phyloP scores from a whole-genome alignment of 148 eudicot genomes.

The Silene latifolia region DNA sequence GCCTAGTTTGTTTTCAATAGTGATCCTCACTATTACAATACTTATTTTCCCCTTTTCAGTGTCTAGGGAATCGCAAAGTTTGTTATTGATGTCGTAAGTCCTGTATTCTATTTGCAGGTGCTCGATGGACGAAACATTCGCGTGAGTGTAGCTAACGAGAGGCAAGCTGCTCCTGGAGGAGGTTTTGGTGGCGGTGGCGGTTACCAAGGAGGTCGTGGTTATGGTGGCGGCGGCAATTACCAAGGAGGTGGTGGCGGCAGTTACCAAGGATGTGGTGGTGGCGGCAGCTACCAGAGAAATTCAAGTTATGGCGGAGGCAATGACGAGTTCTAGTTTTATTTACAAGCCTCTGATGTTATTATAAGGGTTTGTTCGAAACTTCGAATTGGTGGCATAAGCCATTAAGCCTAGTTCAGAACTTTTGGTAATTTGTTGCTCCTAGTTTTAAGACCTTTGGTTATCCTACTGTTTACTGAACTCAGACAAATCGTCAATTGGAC shows the following conservation, averaged over 20 bases:
- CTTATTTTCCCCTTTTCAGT: too few relatives aligned
- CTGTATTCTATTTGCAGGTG: conserved; percentile 27
- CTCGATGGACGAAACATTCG: conserved; percentile 53
- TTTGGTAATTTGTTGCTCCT: not conserved
- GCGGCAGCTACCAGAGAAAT: not conserved
- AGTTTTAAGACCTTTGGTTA: not conserved
- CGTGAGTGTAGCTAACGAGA: conserved; percentile 44
- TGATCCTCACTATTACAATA: too few relatives aligned
- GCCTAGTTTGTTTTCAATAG: too few relatives aligned
- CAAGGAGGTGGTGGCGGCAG: too few relatives aligned
- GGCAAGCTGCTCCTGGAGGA: conserved; percentile 22
- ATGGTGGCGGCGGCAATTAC: not conserved
- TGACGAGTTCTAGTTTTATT: not conserved
- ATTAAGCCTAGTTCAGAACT: not conserved
- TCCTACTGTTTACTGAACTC: too few relatives aligned
- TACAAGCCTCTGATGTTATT: not conserved
- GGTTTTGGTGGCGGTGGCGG: conserved; percentile 25
- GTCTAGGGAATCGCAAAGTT: too few relatives aligned
- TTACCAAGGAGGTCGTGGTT: conserved; percentile 1
- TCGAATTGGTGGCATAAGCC: conserved; percentile 9
- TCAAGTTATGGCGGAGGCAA: conserved; percentile 7
- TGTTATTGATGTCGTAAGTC: not conserved
- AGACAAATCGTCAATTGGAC: too few relatives aligned
- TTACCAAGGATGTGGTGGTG: not conserved
- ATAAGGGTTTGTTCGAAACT: conserved; percentile 12